Evolutionary conservation across 192 early-diverging fungal species (phyloP).

Genomic region (Haplosporangium gracile): DNA sequence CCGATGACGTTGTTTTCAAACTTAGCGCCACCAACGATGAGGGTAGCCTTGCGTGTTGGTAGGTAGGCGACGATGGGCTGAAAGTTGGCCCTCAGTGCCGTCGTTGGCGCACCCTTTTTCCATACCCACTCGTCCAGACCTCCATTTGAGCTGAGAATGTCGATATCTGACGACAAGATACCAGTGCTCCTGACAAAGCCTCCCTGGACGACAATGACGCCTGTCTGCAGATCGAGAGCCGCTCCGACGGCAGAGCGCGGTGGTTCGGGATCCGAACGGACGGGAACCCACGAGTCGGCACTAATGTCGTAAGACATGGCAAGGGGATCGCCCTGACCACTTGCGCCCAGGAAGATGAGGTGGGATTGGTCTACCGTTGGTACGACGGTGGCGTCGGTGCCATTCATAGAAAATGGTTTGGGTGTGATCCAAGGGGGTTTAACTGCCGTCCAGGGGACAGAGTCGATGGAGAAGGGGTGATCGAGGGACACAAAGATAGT

Average conservation of each 20-base stretch:
- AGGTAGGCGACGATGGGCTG: conserved; percentile 37
- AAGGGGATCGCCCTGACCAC: conserved; percentile 16
- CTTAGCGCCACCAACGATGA: conserved; percentile 40
- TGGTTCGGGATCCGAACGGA: neutral
- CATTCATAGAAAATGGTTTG: neutral
- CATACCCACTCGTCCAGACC: conserved; percentile 15
- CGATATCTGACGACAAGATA: conserved; percentile 23
- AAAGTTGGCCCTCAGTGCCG: neutral
- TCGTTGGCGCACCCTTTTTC: neutral
- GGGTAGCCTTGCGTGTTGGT: conserved; percentile 2
- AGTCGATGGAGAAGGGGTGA: conserved; percentile 7
- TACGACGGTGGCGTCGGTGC: conserved; percentile 15
- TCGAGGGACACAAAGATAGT: conserved; percentile 21
- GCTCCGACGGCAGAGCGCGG: conserved; percentile 18
- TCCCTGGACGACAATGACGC: conserved; percentile 25
- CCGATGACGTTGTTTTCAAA: neutral
- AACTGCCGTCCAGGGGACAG: conserved; percentile 10
- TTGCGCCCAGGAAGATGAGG: conserved; percentile 16
- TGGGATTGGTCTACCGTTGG: conserved; percentile 16
- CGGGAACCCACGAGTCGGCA: conserved; percentile 10
- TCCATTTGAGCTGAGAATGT: conserved; percentile 21
- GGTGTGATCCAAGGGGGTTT: neutral
- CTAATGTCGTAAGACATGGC: conserved; percentile 20
- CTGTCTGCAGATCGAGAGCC: conserved; percentile 7
- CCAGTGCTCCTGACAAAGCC: neutral